Base-by-base conservation (phyloP, 2,329 filamentous ascomycete species). In the Aspergillus ruber region DNA sequence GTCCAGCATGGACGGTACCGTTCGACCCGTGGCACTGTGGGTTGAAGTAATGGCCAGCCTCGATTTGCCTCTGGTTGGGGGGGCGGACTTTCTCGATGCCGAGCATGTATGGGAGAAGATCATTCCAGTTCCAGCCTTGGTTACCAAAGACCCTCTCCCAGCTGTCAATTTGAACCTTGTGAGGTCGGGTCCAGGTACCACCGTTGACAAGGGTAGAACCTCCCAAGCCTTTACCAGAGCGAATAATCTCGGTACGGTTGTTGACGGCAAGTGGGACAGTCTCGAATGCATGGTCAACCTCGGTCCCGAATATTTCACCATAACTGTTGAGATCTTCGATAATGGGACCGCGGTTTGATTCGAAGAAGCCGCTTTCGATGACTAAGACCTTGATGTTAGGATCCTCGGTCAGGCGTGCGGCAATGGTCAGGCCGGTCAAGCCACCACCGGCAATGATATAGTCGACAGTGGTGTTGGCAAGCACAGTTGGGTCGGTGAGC, bases 91-190 rank as follows among this genome's bases (percentile, higher is more conserved):
- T 9, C 43, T 64, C 61, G 3, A 49, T 61, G 62, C 75, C 74
- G 35, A 67, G 62, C 56, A 78, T 78, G 50, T 78, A 78, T 0
- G 67, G 68, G 3, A 75, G 48, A 3, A 79, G 53, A 33, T 57
- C 65, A 1, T 68, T 60, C 71, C 73, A 78, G 29, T 65, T 68
- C 69, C 70, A 76, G 1, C 69, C 73, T 1, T 66, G 51, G 35
- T 70, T 74, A 0, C 73, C 75, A 3, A 78, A 62, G 6, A 64
- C 61, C 20, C 61, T 47, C 40, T 61, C 58, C 59, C 60, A 61
- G 4, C 56, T 57, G 40, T 61, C 56, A 12, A 58, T 32, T 44
- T 61, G 56, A 1, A 46, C 53, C 36, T 58, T 63, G 44, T 62
- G 49, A 1, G 60, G 61, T 1, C 60, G 51, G 5, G 62, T 64